phyloP scores from a whole-genome alignment of 2,329 filamentous ascomycete genomes.

The Pezicula rhizophila region DNA sequence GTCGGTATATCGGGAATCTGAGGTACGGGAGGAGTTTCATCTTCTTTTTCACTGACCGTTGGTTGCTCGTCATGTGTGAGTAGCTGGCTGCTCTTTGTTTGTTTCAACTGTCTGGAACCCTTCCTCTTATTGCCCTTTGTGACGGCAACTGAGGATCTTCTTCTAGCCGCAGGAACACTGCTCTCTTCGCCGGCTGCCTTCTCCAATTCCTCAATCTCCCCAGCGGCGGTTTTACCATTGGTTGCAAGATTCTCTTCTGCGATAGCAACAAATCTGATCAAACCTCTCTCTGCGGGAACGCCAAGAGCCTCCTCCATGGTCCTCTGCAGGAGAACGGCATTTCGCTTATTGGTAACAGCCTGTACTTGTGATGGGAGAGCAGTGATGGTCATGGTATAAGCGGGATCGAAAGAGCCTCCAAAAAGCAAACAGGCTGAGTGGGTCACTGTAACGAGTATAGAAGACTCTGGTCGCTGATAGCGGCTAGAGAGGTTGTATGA shows the following conservation, averaged over 20 bases:
- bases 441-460: slow-evolving; percentile 69
- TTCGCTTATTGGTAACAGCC: slow-evolving; percentile 73
- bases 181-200: slow-evolving; percentile 11
- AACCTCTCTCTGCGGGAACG: slow-evolving; percentile 60
- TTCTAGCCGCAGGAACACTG: slow-evolving; percentile 4
- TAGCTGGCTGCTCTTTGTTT: slow-evolving; percentile 17
- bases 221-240: slow-evolving; percentile 63
- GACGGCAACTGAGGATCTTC: slow-evolving; percentile 13
- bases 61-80: slow-evolving; percentile 18
- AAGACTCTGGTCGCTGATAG: slow-evolving; percentile 68
- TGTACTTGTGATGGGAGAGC: slow-evolving; percentile 64
- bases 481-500: slow-evolving; percentile 67
- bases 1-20: slow-evolving; percentile 17
- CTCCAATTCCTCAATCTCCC: slow-evolving; percentile 54
- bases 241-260: slow-evolving; percentile 66
- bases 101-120: slow-evolving; percentile 31
- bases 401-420: slow-evolving; percentile 68
- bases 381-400: slow-evolving; percentile 71
- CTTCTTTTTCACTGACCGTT: slow-evolving; percentile 8
- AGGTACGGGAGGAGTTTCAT: slow-evolving; percentile 18
- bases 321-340: slow-evolving; percentile 70
- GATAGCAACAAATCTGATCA: slow-evolving; percentile 66
- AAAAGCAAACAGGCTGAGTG: slow-evolving; percentile 72
- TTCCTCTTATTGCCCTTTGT: slow-evolving; percentile 27
- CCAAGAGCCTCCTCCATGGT: slow-evolving; percentile 66